Base-by-base conservation (phyloP, 495 filamentous ascomycete species). In the Recurvomyces mirabilis region DNA sequence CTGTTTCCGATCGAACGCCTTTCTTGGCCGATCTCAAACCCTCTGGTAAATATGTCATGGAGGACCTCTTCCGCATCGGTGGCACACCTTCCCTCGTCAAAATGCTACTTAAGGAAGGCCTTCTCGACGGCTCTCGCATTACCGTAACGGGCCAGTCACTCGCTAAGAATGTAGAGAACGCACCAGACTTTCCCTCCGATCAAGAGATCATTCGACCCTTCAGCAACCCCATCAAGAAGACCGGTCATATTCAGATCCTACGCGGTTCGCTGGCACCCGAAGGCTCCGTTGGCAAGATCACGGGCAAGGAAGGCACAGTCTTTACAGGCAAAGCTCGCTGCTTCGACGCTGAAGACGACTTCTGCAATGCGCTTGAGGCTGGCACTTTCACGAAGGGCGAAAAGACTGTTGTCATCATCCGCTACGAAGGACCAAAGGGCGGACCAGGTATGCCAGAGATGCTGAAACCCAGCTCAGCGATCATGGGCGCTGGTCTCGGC, bases 1-100 rank as follows among this genome's bases (percentile, higher is more conserved):
- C 75, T 53, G 87, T 95, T 41, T 87, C 85, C 18, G 84, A 98
- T 69, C 75, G 82, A 22, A 93, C 75, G 26, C 91, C 91, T 13
- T 87, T 93, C 77, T 73, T 98, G 14, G 89, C 93, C 3, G 89
- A 98, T 63, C 74, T 98, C 39, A 98, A 98, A 73, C 91, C 91
- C 5, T 93, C 84, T 3, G 91, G 91, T 48, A 94, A 94, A 63
- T 93, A 93, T 58, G 91, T 98, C 49, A 89, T 98, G 78, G 78
- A 81, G 38, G 93, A 98, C 60, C 65, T 98, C 45, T 76, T 78
- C 71, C 75, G 79, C 52, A 88, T 96, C 41, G 91, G 91, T 43
- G 91, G 91, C 46, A 95, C 87, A 1, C 91, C 91, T 0, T 72
- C 85, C 1, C 75, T 98, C 11, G 75, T 94, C 57, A 94, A 94